phyloP scores from a whole-genome alignment of 805 yeast species.

The Candida palmyrensis region DNA sequence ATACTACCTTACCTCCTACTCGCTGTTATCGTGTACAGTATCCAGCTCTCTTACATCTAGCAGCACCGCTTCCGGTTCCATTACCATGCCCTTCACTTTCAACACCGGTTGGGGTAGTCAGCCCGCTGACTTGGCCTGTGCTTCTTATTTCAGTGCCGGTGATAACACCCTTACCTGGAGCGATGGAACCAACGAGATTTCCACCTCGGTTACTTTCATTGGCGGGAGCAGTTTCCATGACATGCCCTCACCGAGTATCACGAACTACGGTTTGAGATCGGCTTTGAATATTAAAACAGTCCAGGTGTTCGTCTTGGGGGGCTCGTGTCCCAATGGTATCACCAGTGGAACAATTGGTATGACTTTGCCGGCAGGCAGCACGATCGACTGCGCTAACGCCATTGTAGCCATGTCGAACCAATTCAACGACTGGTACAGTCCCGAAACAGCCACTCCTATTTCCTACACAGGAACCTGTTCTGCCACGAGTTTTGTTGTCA shows the following conservation, averaged over 20 bases:
- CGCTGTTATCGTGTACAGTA: conserved; percentile 2
- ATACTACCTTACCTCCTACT: conserved; percentile 4
- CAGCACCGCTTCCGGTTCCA: conserved; percentile 1
- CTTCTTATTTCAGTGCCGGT: conserved; percentile 8
- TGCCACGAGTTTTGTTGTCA: conserved; percentile 5
- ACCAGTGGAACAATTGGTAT: conserved; percentile 18
- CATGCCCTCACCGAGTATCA: neutral
- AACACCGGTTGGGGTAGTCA: conserved; percentile 5
- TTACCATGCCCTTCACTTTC: neutral
- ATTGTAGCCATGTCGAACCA: conserved; percentile 16
- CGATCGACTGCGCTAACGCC: conserved; percentile 17
- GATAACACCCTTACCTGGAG: conserved; percentile 11
- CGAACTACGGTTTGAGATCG: neutral
- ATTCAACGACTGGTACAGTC: conserved; percentile 17
- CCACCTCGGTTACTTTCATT: conserved; percentile 9
- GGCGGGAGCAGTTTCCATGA: conserved; percentile 1
- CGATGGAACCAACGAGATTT: conserved; percentile 12
- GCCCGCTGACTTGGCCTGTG: conserved; percentile 7
- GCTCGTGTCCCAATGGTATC: conserved; percentile 12
- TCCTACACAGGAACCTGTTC: conserved; percentile 12
- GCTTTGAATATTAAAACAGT: neutral
- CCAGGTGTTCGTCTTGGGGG: neutral
- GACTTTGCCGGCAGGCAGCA: conserved; percentile 1
- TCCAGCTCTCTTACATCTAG: neutral
- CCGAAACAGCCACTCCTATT: conserved; percentile 7